Percentiles rank a stretch among this genome's conserved stretches.
These are phyloP conservation scores for Avicennia marina DNA, from an alignment of 257 asterid genomes.

Conservation along the genomic window DNA sequence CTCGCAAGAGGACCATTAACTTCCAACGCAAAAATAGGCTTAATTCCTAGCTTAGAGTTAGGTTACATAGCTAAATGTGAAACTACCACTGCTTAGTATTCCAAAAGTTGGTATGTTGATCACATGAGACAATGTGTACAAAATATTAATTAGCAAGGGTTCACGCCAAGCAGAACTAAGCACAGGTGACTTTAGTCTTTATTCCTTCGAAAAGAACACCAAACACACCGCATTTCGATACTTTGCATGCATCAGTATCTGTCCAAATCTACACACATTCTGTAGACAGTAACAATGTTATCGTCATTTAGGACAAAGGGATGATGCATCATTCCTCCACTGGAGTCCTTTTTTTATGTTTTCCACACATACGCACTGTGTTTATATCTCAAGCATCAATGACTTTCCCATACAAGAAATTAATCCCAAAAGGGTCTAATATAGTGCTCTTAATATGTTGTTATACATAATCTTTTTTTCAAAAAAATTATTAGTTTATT, in stretches of 20 bases:
- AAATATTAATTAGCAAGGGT: too few relatives aligned
- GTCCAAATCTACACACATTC: slow-evolving; percentile 13
- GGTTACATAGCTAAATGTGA: background rate
- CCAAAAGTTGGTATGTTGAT: too few relatives aligned
- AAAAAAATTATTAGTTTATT: too few relatives aligned
- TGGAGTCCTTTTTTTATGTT: slow-evolving; percentile 2
- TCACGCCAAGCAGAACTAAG: too few relatives aligned
- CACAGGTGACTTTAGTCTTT: background rate
- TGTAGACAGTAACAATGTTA: slow-evolving; percentile 13
- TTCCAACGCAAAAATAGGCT: slow-evolving; percentile 11
- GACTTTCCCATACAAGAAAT: background rate
- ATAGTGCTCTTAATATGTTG: too few relatives aligned
- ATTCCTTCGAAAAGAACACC: background rate
- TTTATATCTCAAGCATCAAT: background rate
- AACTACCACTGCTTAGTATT: background rate
- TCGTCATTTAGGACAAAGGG: slow-evolving; percentile 17
- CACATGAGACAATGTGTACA: too few relatives aligned
- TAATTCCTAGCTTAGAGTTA: slow-evolving; percentile 12
- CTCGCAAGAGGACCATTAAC: background rate
- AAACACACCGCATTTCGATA: too few relatives aligned
- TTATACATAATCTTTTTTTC: too few relatives aligned
- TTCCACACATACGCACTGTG: slow-evolving; percentile 1
- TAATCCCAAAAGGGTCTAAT: slow-evolving; percentile 4
- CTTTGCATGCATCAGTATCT: background rate
- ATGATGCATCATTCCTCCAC: slow-evolving; percentile 21